These are phyloP conservation scores for Microdochium bolleyi DNA, from an alignment of 2,329 filamentous ascomycete species.

Conservation along the genomic window DNA sequence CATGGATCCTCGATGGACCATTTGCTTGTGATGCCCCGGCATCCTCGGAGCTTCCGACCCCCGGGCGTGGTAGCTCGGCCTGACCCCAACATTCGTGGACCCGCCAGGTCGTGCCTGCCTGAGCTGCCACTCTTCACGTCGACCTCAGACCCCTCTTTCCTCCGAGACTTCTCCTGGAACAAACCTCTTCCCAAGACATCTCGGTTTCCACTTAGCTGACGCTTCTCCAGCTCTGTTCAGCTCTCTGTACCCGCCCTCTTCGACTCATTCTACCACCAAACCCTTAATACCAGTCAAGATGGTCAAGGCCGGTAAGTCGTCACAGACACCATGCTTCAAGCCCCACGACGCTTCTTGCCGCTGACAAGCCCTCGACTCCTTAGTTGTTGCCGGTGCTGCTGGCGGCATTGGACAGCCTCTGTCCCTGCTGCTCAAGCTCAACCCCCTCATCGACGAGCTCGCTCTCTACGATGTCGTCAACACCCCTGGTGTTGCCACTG, in stretches of 20 bases:
- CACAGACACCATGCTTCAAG: background rate
- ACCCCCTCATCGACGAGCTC: constrained; percentile 82
- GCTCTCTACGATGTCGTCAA: constrained; percentile 99
- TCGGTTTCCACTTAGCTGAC: background rate
- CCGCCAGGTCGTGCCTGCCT: background rate
- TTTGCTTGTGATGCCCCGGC: background rate
- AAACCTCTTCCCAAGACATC: background rate
- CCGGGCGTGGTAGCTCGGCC: background rate
- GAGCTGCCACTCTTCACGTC: background rate
- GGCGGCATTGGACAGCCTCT: constrained; percentile 98
- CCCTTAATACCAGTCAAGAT: constrained; percentile 20
- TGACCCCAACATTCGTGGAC: background rate
- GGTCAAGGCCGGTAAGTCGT: constrained; percentile 47
- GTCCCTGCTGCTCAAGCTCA: constrained; percentile 91
- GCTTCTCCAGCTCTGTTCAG: background rate
- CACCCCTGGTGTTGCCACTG: constrained; percentile 90
- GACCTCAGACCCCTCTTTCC: background rate
- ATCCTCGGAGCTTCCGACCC: background rate
- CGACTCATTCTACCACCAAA: background rate
- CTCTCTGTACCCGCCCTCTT: background rate
- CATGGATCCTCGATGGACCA: too few species aligned
- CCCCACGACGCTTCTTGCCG: background rate
- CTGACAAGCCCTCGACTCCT: background rate
- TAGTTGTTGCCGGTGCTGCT: constrained; percentile 82
- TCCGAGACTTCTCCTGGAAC: background rate